Evolutionary conservation across 352 stramenopile species (phyloP), one percentile per base, ranked within the genome.

Genomic region (Phytophthora pinifolia): DNA sequence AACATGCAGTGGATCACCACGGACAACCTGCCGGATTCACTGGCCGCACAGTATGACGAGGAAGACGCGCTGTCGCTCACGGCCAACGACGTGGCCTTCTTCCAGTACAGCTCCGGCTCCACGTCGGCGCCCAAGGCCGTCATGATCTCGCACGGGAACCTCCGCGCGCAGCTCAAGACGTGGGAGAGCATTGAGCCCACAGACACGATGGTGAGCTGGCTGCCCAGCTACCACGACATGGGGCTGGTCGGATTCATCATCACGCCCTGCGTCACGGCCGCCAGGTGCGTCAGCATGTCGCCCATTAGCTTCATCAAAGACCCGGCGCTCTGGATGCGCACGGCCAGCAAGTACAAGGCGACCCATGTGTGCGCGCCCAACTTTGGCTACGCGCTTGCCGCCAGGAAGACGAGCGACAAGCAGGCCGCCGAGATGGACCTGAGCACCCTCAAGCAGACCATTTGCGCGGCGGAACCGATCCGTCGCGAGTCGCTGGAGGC

Each of bases 251-350:
- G 83, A n/a, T 91, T 90, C 56, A 89, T 90, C 56, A 74, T 93
- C 49, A 74, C 67, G 25, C 80, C 83, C 5, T 83, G 70, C 25
- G 54, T 86, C 44, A 82, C 60, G 7, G 74, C 59, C 22, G 78
- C 76, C 13, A 72, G 72, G 37, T 91, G 82, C 54, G 79, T 91
- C 31, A 85, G 75, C 34, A 91, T 92, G 79, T 94, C 84, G 49
- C 84, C 84, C 9, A 85, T 90, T 46, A 88, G 78, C 38, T 94
- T 94, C 59, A 91, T 94, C 66, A 92, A 92, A 55, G 80, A 94
- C 65, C 84, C 84, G 1, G 65, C 72, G 12, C 59, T 94, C 29
- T 94, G 84, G 84, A 91, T 94, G 76, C 78, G 79, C 15, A 80
- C 72, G 9, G 76, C 70, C 9, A 76, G 72, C 46, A 81, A 84